Evolutionary conservation across 2,329 filamentous ascomycete genomes (phyloP).

Genomic region (Fusarium oligoseptatum): DNA sequence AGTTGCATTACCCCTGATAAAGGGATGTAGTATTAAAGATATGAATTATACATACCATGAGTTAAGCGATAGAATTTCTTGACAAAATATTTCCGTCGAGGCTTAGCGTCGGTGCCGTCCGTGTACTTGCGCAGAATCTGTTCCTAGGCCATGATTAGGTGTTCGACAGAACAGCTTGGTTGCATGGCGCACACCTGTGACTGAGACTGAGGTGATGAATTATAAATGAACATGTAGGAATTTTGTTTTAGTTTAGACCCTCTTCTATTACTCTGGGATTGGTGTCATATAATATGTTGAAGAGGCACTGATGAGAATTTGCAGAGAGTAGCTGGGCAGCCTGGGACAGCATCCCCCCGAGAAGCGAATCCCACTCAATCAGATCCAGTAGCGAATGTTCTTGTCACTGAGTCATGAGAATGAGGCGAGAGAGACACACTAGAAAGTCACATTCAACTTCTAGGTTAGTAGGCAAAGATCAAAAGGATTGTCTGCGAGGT

Average conservation of each 20-base stretch:
- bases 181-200: too few relatives aligned
- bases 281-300: neutral
- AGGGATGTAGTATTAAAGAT: too few relatives aligned
- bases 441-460: neutral
- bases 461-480: neutral
- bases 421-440: neutral
- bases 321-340: neutral
- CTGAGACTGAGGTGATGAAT: too few relatives aligned
- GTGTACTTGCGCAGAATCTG: too few relatives aligned
- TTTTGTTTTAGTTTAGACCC: neutral
- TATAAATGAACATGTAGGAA: neutral
- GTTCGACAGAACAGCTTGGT: too few relatives aligned
- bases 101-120: too few relatives aligned
- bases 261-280: neutral
- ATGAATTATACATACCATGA: too few relatives aligned
- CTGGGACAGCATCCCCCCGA: conserved; percentile 69
- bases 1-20: neutral
- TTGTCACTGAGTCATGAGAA: neutral
- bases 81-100: too few relatives aligned
- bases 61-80: too few relatives aligned
- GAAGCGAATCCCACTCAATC: conserved; percentile 84
- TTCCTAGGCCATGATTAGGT: too few relatives aligned
- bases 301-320: neutral
- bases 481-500: neutral
- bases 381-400: conserved; percentile 79